Base-by-base conservation (phyloP, 2,329 filamentous ascomycete species). In the Colletotrichum spaethianum region DNA sequence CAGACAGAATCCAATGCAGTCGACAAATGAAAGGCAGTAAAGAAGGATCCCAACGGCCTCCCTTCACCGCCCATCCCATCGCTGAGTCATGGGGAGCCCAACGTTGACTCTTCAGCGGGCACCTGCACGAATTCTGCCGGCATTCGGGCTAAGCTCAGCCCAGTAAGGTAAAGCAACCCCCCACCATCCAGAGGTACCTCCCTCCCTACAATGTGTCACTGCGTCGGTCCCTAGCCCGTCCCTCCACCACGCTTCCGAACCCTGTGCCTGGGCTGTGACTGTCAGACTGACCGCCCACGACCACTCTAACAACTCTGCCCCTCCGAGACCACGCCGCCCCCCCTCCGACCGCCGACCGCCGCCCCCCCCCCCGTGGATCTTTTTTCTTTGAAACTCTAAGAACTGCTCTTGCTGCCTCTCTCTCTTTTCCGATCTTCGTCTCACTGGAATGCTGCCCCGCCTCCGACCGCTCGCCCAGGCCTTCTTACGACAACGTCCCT, bases 361-460 rank as follows among this genome's bases (percentile, higher is more conserved):
- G 36, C 62, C 55, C 55, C 20, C 55, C 16, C 56, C 40, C 52
- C 59, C 59, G 38, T 67, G 44, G 23, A 36, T 26, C 40, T 28
- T 60, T 28, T 28, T 18, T n/a, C 55, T 62, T 50, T 40, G 66
- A 68, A 68, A 69, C 50, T 36, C 26, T 44, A 6, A 31, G 31
- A 14, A 36, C 44, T 36, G 36, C 28, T n/a, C 26, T 23, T 23
- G 26, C 28, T 46, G 50, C 46, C 50, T 38, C 50, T 46, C 50
- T 46, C 44, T 31, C 59, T 48, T 50, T 23, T 48, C 44, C 14
- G 12, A 42, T 20, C 33, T 56, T 44, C 61, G 40, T 40, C 33
- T 23, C 50, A 33, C 50, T 53, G 33, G 48, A 53, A 66, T 70
- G 67, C 62, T 70, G 67, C 67, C 67, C 63, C 67, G 67, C 67